Evolutionary conservation across 2,329 filamentous ascomycete genomes (phyloP).

Genomic region (Ceratocystis alfenasii): DNA sequence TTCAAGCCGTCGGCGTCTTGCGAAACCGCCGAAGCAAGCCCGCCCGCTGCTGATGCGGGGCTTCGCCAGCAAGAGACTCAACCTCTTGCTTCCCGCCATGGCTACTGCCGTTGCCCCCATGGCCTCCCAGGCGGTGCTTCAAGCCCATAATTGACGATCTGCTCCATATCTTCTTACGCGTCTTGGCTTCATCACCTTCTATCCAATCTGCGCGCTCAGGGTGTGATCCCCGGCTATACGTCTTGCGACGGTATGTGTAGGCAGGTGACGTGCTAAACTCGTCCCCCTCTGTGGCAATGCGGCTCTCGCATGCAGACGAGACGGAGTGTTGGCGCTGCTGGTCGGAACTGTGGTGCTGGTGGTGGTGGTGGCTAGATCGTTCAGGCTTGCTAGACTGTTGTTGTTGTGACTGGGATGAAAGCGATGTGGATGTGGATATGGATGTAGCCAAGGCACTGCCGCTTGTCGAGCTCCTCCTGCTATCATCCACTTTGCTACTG

Average conservation of each 20-base stretch:
- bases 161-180: slow-evolving; percentile 21
- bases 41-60: neutral
- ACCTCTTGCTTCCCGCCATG: slow-evolving; percentile 25
- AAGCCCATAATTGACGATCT: slow-evolving; percentile 34
- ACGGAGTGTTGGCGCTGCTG: neutral
- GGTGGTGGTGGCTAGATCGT: neutral
- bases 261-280: slow-evolving; percentile 8
- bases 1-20: slow-evolving; percentile 1
- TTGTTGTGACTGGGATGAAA: neutral
- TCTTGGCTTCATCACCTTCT: slow-evolving; percentile 40
- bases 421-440: neutral
- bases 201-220: slow-evolving; percentile 42
- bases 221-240: neutral
- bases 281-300: neutral
- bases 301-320: neutral
- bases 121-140: slow-evolving; percentile 11
- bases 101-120: slow-evolving; percentile 24
- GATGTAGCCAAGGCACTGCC: neutral
- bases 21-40: slow-evolving; percentile 13
- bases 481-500: neutral
- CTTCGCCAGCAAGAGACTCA: neutral
- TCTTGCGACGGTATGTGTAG: neutral
- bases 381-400: neutral
- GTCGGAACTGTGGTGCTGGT: neutral
- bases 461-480: slow-evolving; percentile 1